Percentiles rank a stretch among this genome's conserved stretches.
phyloP scores from a whole-genome alignment of 208 protist genomes.

The Leishmania aethiopica region DNA sequence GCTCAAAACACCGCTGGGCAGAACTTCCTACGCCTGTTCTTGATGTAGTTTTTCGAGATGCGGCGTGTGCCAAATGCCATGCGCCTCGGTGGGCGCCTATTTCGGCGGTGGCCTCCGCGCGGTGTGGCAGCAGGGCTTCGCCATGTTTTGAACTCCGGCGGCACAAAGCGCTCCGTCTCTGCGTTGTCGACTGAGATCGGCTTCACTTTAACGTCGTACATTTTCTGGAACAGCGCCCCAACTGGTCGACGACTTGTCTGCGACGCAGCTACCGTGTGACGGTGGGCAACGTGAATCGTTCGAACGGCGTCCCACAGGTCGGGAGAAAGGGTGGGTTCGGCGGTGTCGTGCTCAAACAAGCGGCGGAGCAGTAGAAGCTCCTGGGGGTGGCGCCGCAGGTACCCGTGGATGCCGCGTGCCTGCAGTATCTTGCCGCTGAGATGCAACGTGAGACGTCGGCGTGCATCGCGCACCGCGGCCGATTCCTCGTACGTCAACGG shows the following conservation, averaged over 20 bases:
- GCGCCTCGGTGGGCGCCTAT: conserved; percentile 22
- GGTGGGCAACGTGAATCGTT: conserved; percentile 53
- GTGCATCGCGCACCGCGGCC: conserved; percentile 21
- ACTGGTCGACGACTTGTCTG: conserved; percentile 9
- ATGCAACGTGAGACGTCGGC: conserved; percentile 12
- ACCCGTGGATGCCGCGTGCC: neutral
- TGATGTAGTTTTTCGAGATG: conserved; percentile 84
- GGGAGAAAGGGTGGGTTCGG: conserved; percentile 35
- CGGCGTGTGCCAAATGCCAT: conserved; percentile 71
- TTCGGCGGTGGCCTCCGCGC: conserved; percentile 36
- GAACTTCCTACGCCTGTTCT: conserved; percentile 59
- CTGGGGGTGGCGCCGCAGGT: conserved; percentile 40
- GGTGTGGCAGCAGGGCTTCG: conserved; percentile 47
- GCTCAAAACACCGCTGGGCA: conserved; percentile 26
- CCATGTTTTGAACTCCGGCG: conserved; percentile 81
- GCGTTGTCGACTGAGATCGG: conserved; percentile 45
- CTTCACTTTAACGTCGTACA: conserved; percentile 68
- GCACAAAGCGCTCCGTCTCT: conserved; percentile 64
- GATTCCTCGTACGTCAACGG: conserved; percentile 29
- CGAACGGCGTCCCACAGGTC: conserved; percentile 78
- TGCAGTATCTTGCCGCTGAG: conserved; percentile 28
- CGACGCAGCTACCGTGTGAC: conserved; percentile 28
- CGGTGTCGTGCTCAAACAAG: conserved; percentile 63
- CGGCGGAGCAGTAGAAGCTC: conserved; percentile 59
- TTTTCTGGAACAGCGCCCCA: conserved; percentile 46